Evolutionary conservation across 2,329 filamentous ascomycete genomes (phyloP), one percentile per base, ranked within the genome.

Genomic region (Penicillium fuscoglaucum): DNA sequence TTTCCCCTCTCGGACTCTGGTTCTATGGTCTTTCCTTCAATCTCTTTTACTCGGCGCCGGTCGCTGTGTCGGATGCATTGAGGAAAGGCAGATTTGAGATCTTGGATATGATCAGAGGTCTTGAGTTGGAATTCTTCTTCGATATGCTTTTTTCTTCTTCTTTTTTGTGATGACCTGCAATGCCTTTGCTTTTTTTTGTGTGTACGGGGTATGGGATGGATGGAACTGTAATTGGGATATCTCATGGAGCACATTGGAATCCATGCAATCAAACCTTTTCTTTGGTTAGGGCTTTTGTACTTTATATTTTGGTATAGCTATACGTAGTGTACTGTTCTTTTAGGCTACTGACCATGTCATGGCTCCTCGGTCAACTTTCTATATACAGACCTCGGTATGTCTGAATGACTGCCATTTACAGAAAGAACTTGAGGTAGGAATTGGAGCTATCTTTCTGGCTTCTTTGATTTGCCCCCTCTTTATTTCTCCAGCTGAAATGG

Each of bases 121-220:
- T 31, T 31, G 37, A 31, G 46, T 26, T 29, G n/a, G 43, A 3
- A 12, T 19, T 50, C 13, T 44, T 33, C 17, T 44, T 44, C 26
- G n/a, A 43, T n/a, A 28, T 45, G 41, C 53, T 57, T 53, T 49
- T 48, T 29, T 60, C 45, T 41, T 35, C 53, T 26, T 41, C 19
- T 59, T 55, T 52, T 62, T 59, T 67, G 55, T 67, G 19, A 68
- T 66, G 66, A 68, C 65, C 65, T 61, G 65, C 64, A 50, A 65
- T 66, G 66, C 57, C 64, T 66, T 58, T 48, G 31, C 51, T 44
- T 56, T 47, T 61, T 60, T 54, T 46, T 55, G 39, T 66, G 47
- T 47, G 56, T 52, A 41, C 51, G 65, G 63, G 64, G 44, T 58
- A 61, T 55, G 47, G 59, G 51, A 52, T 47, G 49, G 56, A 53